Conservation (phyloP, 352 stramenopile genomes). For the Pythium chondricola region DNA sequence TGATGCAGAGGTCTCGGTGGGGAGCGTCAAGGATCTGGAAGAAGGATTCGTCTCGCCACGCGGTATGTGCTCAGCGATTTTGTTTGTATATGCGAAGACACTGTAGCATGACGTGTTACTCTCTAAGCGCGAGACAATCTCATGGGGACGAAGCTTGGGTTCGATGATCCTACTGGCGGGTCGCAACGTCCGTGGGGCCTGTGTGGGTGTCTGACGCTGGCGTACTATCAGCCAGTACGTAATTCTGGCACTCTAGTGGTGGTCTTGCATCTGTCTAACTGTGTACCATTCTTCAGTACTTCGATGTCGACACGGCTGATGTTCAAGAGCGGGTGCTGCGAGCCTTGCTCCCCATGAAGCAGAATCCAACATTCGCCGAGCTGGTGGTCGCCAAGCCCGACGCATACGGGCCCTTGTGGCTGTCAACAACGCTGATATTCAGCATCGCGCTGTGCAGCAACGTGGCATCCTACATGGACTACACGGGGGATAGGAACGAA, state of each 20-base stretch:
- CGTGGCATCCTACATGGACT: conserved; percentile 77
- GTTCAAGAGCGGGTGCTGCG: conserved; percentile 70
- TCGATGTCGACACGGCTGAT: conserved; percentile 80
- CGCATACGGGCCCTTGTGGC: conserved; percentile 80
- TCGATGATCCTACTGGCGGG: conserved; percentile 28
- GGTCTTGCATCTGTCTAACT: background rate
- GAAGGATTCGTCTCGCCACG: conserved; percentile 72
- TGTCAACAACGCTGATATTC: conserved; percentile 84
- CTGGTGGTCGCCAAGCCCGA: conserved; percentile 50
- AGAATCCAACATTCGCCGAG: conserved; percentile 76
- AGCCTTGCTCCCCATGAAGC: conserved; percentile 79
- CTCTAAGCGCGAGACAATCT: conserved; percentile 41
- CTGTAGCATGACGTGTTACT: background rate
- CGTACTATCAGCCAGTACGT: conserved; percentile 77
- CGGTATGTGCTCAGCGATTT: conserved; percentile 19
- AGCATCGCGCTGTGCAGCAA: conserved; percentile 82
- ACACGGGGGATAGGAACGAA: conserved; percentile 39
- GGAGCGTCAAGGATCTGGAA: conserved; percentile 65
- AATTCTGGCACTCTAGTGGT: too few relatives aligned
- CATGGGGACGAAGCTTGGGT: conserved; percentile 45
- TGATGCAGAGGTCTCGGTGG: conserved; percentile 64
- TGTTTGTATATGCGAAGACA: background rate
- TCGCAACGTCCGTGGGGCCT: conserved; percentile 33
- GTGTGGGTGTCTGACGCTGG: conserved; percentile 76
- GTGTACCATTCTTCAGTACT: conserved; percentile 43